phyloP scores from a whole-genome alignment of 2,329 filamentous ascomycete species.

The Colletotrichum sp. region DNA sequence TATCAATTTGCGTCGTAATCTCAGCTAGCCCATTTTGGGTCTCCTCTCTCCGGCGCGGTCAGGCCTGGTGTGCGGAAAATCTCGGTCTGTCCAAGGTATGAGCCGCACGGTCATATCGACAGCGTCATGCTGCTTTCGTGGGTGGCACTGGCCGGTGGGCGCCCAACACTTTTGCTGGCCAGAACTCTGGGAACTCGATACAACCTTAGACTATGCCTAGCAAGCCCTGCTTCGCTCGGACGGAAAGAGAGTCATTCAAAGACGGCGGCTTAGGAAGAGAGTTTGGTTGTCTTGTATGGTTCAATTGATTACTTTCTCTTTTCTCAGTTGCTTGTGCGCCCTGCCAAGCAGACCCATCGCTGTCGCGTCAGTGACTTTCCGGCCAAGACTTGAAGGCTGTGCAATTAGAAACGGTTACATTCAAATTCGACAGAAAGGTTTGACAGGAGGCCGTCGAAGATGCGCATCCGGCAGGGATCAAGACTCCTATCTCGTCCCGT shows the following conservation, averaged over 20 bases:
- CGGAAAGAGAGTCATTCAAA: background rate
- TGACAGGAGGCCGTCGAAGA: background rate
- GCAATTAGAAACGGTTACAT: background rate
- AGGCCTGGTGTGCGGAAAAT: background rate
- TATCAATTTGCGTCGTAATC: background rate
- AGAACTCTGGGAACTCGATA: background rate
- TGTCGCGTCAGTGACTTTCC: background rate
- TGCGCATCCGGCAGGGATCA: background rate
- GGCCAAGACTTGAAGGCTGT: background rate
- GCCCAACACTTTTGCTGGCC: background rate
- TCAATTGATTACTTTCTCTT: background rate
- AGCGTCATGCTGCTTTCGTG: slow-evolving; percentile 36
- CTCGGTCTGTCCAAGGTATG: background rate
- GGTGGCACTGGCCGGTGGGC: background rate
- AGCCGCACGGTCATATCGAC: background rate
- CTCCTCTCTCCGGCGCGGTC: background rate
- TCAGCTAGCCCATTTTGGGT: background rate
- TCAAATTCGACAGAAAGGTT: background rate
- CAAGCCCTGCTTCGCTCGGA: background rate
- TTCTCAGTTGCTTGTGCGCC: background rate
- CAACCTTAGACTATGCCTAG: background rate
- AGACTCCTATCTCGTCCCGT: background rate
- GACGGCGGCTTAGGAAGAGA: background rate
- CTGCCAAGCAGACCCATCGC: background rate
- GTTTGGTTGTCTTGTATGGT: background rate